phyloP scores from a whole-genome alignment of 768 basidiomycete genomes.

The Mycena filopes region DNA sequence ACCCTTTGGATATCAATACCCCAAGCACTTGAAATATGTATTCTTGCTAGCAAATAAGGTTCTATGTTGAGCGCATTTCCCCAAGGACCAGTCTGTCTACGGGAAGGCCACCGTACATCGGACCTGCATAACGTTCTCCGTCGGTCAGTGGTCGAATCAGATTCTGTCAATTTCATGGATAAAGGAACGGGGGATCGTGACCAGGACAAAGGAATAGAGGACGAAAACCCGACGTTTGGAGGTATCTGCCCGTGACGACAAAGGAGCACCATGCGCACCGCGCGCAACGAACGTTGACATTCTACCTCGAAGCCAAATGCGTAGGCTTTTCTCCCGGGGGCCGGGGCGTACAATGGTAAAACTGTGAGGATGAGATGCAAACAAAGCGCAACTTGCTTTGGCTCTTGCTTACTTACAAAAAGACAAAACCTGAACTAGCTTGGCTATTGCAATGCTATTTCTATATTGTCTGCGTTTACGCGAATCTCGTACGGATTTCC shows the following conservation, averaged over 20 bases:
- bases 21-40: background rate
- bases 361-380: too few species aligned
- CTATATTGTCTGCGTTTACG: conserved; percentile 5
- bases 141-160: background rate
- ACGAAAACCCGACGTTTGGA: background rate
- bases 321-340: too few species aligned
- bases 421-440: too few species aligned
- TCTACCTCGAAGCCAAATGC: too few species aligned
- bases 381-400: too few species aligned
- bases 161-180: background rate
- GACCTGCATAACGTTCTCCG: conserved; percentile 1
- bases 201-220: background rate
- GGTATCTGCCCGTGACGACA: conserved; percentile 1
- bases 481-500: background rate
- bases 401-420: too few species aligned
- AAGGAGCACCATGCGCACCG: conserved; percentile 1
- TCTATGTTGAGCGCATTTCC: too few species aligned
- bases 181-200: background rate
- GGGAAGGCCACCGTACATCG: background rate
- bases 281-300: too few species aligned
- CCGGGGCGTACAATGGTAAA: too few species aligned
- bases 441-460: background rate
- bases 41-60: background rate
- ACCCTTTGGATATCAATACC: conserved; percentile 26
- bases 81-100: too few species aligned